Base-by-base conservation (phyloP, 345 rosid genomes). In the Xanthoceras sorbifolium region DNA sequence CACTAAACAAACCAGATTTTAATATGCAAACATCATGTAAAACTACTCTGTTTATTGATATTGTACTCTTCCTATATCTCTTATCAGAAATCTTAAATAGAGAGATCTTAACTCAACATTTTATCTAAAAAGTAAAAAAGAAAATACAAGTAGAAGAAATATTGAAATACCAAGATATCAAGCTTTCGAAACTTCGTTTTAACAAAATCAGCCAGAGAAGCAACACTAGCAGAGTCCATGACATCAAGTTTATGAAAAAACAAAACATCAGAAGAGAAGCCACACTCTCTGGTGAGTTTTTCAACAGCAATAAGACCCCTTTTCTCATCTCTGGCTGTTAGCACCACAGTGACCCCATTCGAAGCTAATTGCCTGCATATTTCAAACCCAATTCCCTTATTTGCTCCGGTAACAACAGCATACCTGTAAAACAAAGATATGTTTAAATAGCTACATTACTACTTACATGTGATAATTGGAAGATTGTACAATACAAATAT, bases 221-320 rank as follows among this genome's bases (percentile, higher is more conserved):
- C 67, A n/a, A 72, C 26, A 20, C 76, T 77, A 23, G 59, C 57
- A 54, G 84, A 67, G 59, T 81, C 72, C 3, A 71, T 22, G 0
- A 81, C 81, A 77, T 81, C 76, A 52, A 81, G 78, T 29, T 77
- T 64, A 60, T 73, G 83, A 38, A 81, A 81, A 42, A 77, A 5
- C 14, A 77, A 7, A 62, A 38, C 2, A 64, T 77, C 59, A 23
- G 42, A 32, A 69, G 23, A 52, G 46, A 76, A 63, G 3, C 78
- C 84, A 54, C 34, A 54, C 2, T 52, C 75, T 14, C 38, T 72
- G 31, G 8, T 67, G 5, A 77, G 76, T 9, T 81, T 74, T 14
- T 78, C 57, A 59, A 71, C 67, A 74, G 79, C 81, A 68, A 74
- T 76, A 32, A 68, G 72, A 4, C 84, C 78, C 23, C 66, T 81